These are phyloP conservation scores for Fusarium phyllophilum DNA, from an alignment of 2,329 filamentous ascomycete species.

Conservation along the genomic window DNA sequence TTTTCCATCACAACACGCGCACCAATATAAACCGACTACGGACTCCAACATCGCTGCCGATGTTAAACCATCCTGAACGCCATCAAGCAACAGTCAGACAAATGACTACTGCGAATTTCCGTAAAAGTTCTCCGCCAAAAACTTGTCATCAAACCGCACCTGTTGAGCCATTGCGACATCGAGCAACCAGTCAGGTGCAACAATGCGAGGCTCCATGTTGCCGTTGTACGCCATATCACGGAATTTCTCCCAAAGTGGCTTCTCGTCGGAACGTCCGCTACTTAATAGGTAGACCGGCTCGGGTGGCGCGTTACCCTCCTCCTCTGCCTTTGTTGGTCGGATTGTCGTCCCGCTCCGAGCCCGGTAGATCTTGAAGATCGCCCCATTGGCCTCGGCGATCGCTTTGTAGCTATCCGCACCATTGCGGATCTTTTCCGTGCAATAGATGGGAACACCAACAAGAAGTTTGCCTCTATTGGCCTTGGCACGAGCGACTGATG, in stretches of 20 bases:
- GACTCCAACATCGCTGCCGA: constrained; percentile 15
- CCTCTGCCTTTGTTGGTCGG: constrained; percentile 71
- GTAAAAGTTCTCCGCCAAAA: constrained; percentile 62
- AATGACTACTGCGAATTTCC: constrained; percentile 31
- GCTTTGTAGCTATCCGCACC: constrained; percentile 85
- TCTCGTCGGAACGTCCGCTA: constrained; percentile 73
- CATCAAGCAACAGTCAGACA: constrained; percentile 23
- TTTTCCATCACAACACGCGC: constrained; percentile 3
- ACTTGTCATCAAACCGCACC: constrained; percentile 73
- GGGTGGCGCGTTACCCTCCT: constrained; percentile 68
- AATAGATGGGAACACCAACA: constrained; percentile 81
- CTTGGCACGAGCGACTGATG: constrained; percentile 76
- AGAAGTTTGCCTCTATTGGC: constrained; percentile 82
- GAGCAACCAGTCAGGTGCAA: constrained; percentile 88
- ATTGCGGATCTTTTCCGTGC: constrained; percentile 80
- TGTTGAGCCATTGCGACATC: constrained; percentile 90
- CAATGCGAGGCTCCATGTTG: constrained; percentile 82
- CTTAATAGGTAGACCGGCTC: constrained; percentile 88
- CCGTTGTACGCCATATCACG: constrained; percentile 79
- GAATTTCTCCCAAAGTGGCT: constrained; percentile 82
- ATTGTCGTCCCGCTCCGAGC: constrained; percentile 76
- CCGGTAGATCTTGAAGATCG: constrained; percentile 80
- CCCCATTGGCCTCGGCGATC: constrained; percentile 90
- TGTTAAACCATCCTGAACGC: constrained; percentile 32
- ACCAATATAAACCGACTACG: constrained; percentile 9